phyloP scores from a whole-genome alignment of 345 rosid species.

The Moricandia arvensis region DNA sequence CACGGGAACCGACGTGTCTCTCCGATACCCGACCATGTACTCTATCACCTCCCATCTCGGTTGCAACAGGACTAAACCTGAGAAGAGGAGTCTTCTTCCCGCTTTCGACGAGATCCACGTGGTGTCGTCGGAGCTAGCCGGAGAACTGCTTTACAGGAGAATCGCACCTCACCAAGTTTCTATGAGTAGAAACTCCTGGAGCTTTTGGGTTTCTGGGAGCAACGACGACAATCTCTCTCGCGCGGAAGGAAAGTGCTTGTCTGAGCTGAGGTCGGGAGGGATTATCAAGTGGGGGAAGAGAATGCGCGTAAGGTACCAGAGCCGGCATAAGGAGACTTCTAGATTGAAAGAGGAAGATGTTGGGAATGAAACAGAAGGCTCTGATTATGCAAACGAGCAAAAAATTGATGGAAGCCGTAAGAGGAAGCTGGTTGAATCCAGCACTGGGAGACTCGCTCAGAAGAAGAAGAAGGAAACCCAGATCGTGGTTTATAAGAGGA shows the following conservation, averaged over 20 bases:
- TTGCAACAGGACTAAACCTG: slow-evolving; percentile 29
- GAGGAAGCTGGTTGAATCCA: slow-evolving; percentile 30
- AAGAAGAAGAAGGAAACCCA: slow-evolving; percentile 35
- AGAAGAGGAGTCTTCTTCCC: slow-evolving; percentile 48
- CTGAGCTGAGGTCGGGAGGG: slow-evolving; percentile 48
- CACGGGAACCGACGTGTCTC: slow-evolving; percentile 49
- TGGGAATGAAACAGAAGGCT: slow-evolving; percentile 14
- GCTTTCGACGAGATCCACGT: slow-evolving; percentile 64
- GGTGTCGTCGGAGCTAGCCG: slow-evolving; percentile 54
- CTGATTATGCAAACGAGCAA: not conserved
- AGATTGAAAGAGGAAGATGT: slow-evolving; percentile 27
- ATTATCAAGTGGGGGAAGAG: slow-evolving; percentile 77
- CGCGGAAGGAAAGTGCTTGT: slow-evolving; percentile 49
- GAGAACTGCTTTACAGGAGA: slow-evolving; percentile 59
- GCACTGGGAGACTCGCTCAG: slow-evolving; percentile 20
- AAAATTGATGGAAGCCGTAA: not conserved
- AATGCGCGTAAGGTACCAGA: slow-evolving; percentile 54
- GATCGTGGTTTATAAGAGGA: slow-evolving; percentile 45
- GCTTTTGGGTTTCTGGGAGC: slow-evolving; percentile 58
- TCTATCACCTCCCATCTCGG: slow-evolving; percentile 57
- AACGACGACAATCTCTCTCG: not conserved
- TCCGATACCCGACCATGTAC: slow-evolving; percentile 66
- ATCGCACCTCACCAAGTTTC: slow-evolving; percentile 56
- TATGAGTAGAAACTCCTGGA: slow-evolving; percentile 42
- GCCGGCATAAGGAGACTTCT: slow-evolving; percentile 16